phyloP scores from a whole-genome alignment of 108 stramenopile genomes.

The Schizochytrium sp. region DNA sequence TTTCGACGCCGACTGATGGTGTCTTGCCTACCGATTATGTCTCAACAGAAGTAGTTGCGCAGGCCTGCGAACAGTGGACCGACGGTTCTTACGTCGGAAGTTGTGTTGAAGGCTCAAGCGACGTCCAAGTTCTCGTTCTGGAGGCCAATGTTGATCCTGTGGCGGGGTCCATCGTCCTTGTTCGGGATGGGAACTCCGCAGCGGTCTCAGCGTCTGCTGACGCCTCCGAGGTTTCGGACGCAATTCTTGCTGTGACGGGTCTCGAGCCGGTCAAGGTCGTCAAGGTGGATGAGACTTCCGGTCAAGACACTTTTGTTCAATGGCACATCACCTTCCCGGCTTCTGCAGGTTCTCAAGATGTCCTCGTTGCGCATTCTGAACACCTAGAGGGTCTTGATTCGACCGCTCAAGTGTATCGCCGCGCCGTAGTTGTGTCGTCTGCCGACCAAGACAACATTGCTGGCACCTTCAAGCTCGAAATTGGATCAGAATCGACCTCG shows the following conservation, averaged over 20 bases:
- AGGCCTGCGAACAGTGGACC: neutral
- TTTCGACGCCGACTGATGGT: neutral
- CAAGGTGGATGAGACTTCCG: neutral
- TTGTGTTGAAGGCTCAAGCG: constrained; percentile 21
- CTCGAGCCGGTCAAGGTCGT: constrained; percentile 18
- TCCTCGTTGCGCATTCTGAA: constrained; percentile 2
- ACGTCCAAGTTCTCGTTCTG: constrained; percentile 31
- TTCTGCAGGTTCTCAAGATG: constrained; percentile 20
- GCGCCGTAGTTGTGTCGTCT: constrained; percentile 23
- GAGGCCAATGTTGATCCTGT: neutral
- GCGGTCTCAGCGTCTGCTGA: constrained; percentile 1
- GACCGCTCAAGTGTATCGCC: constrained; percentile 23
- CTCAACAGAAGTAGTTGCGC: neutral
- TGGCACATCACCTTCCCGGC: constrained; percentile 37
- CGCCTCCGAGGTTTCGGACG: neutral
- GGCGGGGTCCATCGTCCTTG: constrained; percentile 27
- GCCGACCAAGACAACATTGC: constrained; percentile 24
- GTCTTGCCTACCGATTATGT: neutral
- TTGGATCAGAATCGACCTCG: constrained; percentile 23
- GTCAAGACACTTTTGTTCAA: neutral
- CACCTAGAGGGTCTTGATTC: constrained; percentile 29
- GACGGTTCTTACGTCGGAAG: neutral
- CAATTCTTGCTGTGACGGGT: neutral
- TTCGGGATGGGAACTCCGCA: neutral
- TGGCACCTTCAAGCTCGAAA: constrained; percentile 22